Evolutionary conservation across 805 yeast species (phyloP), one percentile per base, ranked within the genome.

Genomic region (Ogataea pini): DNA sequence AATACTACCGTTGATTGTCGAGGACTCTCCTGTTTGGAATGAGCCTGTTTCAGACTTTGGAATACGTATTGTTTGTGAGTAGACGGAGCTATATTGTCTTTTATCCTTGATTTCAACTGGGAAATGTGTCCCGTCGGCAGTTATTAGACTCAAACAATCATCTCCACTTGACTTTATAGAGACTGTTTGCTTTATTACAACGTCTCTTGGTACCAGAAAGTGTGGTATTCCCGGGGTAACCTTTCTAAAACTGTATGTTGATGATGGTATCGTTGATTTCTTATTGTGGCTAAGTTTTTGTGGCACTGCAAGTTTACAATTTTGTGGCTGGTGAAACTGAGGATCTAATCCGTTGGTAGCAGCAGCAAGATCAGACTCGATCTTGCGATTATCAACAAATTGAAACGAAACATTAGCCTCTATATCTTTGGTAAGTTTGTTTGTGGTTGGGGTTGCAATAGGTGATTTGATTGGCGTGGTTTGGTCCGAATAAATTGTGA

Each of bases 181-280:
- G 14, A 25, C 13, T 14, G 37, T 12, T 42, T 36, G 22, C 27
- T 18, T 7, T 31, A 27, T 25, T 17, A 24, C 7, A 47, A 44
- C 40, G 44, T 47, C 33, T 36, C 17, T 49, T 17, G 50, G 38
- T 9, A 48, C 13, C 25, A 51, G 36, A 7, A 44, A 50, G 29
- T 51, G 55, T 20, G 47, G 53, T 5, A 55, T 58, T 24, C 57
- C 61, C 1, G 57, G 58, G 7, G 49, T 40, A 7, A 43, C 36
- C 29, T 55, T 56, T 38, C 60, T 43, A 27, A 58, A 54, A 18
- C 51, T 47, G 28, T 44, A 52, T 7, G 22, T 24, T 14, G 38
- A 22, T 3, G 34, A 5, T 4, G 36, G 43, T 25, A 22, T 22
- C 25, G 25, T 6, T 22, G n/a, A n/a, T n/a, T n/a, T n/a, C n/a